Percentiles rank a stretch among this genome's conserved stretches.
phyloP scores from a whole-genome alignment of 2,329 filamentous ascomycete genomes.

The Lecanicillium sp. region DNA sequence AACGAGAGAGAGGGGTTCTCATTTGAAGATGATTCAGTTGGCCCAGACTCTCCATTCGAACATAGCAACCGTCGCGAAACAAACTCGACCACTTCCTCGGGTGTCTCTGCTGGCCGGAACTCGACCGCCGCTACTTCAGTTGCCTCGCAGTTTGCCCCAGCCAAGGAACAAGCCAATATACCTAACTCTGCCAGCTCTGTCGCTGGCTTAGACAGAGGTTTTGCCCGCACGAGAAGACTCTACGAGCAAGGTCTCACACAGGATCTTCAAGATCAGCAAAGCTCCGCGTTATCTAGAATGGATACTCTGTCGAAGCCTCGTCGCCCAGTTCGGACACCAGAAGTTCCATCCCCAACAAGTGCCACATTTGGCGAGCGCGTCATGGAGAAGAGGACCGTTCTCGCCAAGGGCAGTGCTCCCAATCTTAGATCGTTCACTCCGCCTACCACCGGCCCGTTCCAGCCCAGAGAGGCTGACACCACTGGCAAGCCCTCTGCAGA shows the following conservation, averaged over 20 bases:
- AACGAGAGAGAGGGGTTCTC: constrained; percentile 48
- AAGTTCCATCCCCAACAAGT: constrained; percentile 40
- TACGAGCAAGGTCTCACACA: constrained; percentile 79
- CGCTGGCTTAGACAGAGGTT: constrained; percentile 50
- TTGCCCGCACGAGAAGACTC: constrained; percentile 63
- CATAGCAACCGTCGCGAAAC: constrained; percentile 76
- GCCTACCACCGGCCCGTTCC: constrained; percentile 29
- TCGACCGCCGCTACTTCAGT: constrained; percentile 88
- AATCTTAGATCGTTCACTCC: constrained; percentile 56
- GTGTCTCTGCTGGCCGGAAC: constrained; percentile 57
- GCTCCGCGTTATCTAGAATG: constrained; percentile 66
- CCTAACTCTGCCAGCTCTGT: constrained; percentile 24
- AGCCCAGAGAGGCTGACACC: constrained; percentile 28
- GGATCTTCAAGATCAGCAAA: constrained; percentile 72
- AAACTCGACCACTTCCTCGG: constrained; percentile 72
- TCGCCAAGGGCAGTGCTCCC: constrained; percentile 55
- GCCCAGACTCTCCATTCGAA: constrained; percentile 44
- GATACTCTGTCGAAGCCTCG: constrained; percentile 65
- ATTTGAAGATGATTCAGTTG: constrained; percentile 27
- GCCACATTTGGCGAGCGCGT: constrained; percentile 37
- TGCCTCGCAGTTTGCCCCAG: constrained; percentile 48
- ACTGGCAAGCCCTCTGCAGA: constrained; percentile 26
- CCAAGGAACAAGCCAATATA: constrained; percentile 39
- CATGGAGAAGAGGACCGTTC: constrained; percentile 34
- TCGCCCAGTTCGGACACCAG: constrained; percentile 39